Percentiles rank a stretch among this genome's conserved stretches.
Conservation (phyloP, 108 stramenopile genomes). For the Cyclotella choctawhatcheeana region DNA sequence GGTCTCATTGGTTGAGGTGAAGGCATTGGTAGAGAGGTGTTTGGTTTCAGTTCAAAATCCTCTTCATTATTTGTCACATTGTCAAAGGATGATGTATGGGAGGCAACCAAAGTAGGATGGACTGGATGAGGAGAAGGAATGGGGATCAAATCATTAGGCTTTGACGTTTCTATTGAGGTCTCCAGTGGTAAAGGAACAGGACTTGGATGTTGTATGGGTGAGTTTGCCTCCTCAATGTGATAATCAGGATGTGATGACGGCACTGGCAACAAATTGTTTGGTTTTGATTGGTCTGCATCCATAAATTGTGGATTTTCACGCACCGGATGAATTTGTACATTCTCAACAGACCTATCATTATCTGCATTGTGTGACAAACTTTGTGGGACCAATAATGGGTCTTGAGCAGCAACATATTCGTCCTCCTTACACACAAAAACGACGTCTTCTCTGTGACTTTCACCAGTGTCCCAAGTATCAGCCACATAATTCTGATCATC, state of each 20-base stretch:
- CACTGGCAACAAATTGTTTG: background rate
- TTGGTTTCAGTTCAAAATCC: background rate
- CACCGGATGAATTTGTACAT: background rate
- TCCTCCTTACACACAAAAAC: background rate
- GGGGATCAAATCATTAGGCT: background rate
- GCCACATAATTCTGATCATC: background rate
- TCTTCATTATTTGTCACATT: background rate
- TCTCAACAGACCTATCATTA: too few relatives aligned
- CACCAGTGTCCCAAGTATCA: background rate
- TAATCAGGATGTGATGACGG: constrained; percentile 3
- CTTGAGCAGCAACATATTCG: background rate
- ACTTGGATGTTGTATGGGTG: too few relatives aligned
- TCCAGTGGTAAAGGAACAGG: background rate
- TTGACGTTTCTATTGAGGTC: background rate
- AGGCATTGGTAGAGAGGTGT: background rate
- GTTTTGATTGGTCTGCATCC: background rate
- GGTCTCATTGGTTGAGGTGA: constrained; percentile 3
- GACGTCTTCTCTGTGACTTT: background rate
- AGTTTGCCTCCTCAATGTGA: background rate
- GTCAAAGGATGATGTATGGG: background rate
- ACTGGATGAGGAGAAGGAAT: constrained; percentile 7
- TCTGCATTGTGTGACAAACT: too few relatives aligned
- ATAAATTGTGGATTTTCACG: background rate
- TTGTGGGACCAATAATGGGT: background rate
- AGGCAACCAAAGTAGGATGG: background rate